phyloP scores from a whole-genome alignment of 306 rosid genomes.

The Fagus crenata region DNA sequence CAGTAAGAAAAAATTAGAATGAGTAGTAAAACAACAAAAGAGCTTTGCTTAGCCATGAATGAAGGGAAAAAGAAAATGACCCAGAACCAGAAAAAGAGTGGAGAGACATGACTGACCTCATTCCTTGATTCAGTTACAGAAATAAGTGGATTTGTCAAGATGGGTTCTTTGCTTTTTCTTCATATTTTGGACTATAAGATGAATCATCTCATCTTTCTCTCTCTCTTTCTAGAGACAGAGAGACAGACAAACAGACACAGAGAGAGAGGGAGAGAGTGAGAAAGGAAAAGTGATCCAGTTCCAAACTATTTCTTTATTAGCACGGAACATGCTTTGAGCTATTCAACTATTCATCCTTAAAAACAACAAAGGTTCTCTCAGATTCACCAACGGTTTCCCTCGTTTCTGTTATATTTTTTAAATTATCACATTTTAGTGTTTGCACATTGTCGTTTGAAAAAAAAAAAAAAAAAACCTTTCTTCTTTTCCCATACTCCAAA shows the following conservation, averaged over 20 bases:
- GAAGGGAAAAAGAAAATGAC: not conserved
- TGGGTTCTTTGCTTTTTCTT: not conserved
- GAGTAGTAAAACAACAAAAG: not conserved
- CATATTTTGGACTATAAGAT: not conserved
- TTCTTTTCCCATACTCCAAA: not conserved
- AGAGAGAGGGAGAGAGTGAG: not conserved
- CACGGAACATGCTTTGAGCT: not conserved
- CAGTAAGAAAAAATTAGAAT: not conserved
- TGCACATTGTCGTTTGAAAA: not conserved
- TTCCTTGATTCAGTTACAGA: conserved; percentile 5
- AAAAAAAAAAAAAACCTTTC: not conserved
- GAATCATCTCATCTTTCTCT: not conserved
- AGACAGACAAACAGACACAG: not conserved
- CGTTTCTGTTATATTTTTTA: not conserved
- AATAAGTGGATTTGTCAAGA: not conserved
- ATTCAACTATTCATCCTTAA: not conserved
- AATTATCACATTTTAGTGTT: not conserved
- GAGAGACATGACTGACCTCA: conserved; percentile 3
- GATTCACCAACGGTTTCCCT: too few species aligned
- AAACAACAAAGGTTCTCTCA: not conserved
- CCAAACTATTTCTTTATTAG: not conserved
- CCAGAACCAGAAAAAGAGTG: not conserved
- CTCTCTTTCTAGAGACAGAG: not conserved
- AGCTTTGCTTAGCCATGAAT: not conserved
- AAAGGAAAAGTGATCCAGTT: not conserved